Conservation (phyloP, 2,329 filamentous ascomycete species). For the Verticillium nonalfalfae region DNA sequence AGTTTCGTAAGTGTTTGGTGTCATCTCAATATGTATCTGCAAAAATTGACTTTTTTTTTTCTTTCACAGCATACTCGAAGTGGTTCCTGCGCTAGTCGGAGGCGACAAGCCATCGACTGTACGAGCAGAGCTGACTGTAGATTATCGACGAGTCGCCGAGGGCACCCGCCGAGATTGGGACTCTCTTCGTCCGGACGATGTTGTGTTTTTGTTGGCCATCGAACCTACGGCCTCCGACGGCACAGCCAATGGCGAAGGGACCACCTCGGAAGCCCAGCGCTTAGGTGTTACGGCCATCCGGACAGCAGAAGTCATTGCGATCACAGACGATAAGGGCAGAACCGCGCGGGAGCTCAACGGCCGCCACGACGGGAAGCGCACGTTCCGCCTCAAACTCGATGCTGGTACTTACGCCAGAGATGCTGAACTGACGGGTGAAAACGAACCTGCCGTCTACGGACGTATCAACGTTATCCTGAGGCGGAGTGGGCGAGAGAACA, state of each 20-base stretch:
- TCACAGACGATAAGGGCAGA: conserved; percentile 79
- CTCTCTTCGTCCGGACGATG: conserved; percentile 75
- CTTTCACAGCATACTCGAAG: conserved; percentile 62
- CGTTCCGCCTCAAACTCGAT: conserved; percentile 77
- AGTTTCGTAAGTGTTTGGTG: conserved; percentile 46
- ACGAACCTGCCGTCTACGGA: conserved; percentile 75
- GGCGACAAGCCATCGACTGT: conserved; percentile 78
- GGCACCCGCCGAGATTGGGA: conserved; percentile 85
- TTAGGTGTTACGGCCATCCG: conserved; percentile 67
- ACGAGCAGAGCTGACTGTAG: conserved; percentile 77
- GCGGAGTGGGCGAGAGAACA: conserved; percentile 84
- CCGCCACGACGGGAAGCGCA: conserved; percentile 61
- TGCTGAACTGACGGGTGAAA: conserved; percentile 55
- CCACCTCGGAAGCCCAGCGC: conserved; percentile 47
- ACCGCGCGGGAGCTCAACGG: conserved; percentile 58
- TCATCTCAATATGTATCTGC: neutral
- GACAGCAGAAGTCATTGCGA: conserved; percentile 77
- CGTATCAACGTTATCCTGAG: conserved; percentile 81
- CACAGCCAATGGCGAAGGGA: conserved; percentile 44
- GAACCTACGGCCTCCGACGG: conserved; percentile 50
- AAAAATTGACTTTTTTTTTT: conserved; percentile 8
- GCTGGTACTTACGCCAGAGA: conserved; percentile 71
- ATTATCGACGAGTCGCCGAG: conserved; percentile 73
- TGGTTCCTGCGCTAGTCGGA: conserved; percentile 76
- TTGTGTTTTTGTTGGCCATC: conserved; percentile 79